Base-by-base conservation (phyloP, 805 yeast species). In the Candida rishiriensis region DNA sequence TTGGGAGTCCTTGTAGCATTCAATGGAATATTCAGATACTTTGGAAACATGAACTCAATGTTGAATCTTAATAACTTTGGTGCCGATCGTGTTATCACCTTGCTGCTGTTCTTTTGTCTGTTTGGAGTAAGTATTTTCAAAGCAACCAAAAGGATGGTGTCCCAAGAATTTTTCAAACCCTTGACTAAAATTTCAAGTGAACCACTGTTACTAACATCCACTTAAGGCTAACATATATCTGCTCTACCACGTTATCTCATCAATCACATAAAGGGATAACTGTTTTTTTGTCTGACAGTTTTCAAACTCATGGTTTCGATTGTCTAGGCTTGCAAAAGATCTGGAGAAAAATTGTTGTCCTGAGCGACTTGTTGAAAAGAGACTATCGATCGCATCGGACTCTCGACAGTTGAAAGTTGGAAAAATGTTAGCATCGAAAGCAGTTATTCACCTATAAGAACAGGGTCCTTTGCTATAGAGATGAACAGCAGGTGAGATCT, bases 41-140 rank as follows among this genome's bases (percentile, higher is more conserved):
- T 54, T 26, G 29, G 42, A 15, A 57, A 57, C 38, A 30, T 54
- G 16, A 52, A 57, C 26, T 36, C 39, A 13, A 41, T 59, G 40
- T 38, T 55, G 9, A 36, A 17, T 3, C 36, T 40, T 10, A 43
- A 53, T 21, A 40, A 43, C 14, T 51, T 54, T 41, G 49, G 43
- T n/a, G 53, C 47, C 3, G 57, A 53, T 28, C 42, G 57, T 21
- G 21, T 41, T 3, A 41, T 44, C 10, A 36, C 53, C 7, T 40
- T 51, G 15, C 15, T 40, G 12, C 11, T 48, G 4, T 41, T 46
- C 18, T 18, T 45, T 5, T 5, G 41, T 3, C 17, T 55, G 33
- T 38, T 40, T 12, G 48, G 42, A 3, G 54, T 51, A 37, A 42
- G 54, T 48, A 28, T 16, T 16, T 17, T 14, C n/a, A 36, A 21